phyloP scores from a whole-genome alignment of 495 filamentous ascomycete species.

The Bacidia rubella region DNA sequence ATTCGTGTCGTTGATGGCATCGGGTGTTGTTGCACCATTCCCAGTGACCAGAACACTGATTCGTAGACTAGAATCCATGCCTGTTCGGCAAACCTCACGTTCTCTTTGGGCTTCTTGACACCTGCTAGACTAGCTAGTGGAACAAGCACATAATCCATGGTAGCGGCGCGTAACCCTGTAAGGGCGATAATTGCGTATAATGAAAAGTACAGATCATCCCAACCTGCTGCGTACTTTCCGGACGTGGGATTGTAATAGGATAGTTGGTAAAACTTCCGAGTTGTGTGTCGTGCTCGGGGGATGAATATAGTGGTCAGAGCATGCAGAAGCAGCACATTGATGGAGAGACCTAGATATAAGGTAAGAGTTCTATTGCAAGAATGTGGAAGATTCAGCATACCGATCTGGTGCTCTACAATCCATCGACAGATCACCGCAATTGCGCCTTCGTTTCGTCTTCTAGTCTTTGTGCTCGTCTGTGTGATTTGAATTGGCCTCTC shows the following conservation, averaged over 20 bases:
- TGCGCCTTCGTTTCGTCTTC: slow-evolving; percentile 3
- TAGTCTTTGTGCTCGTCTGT: slow-evolving; percentile 1
- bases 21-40: slow-evolving; percentile 45
- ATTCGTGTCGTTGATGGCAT: not conserved
- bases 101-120: slow-evolving; percentile 55
- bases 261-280: slow-evolving; percentile 71
- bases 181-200: slow-evolving; percentile 68
- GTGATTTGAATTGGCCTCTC: not conserved
- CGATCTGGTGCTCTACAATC: slow-evolving; percentile 40
- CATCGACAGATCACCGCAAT: slow-evolving; percentile 23
- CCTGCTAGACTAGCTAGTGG: slow-evolving; percentile 59
- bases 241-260: slow-evolving; percentile 62
- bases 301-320: slow-evolving; percentile 64
- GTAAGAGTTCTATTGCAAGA: slow-evolving; percentile 10
- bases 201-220: slow-evolving; percentile 69
- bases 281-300: slow-evolving; percentile 63
- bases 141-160: slow-evolving; percentile 74
- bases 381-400: slow-evolving; percentile 23
- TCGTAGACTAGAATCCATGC: slow-evolving; percentile 81
- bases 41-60: slow-evolving; percentile 61
- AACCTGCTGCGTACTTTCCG: slow-evolving; percentile 57
- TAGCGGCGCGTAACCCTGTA: slow-evolving; percentile 69
- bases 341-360: slow-evolving; percentile 46
- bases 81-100: slow-evolving; percentile 80
- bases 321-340: slow-evolving; percentile 66